A percentile compares a stretch with the other conserved stretches of the same genome.
Evolutionary conservation across 768 basidiomycete species (phyloP).

Genomic region (Crassisporium funariophilum): DNA sequence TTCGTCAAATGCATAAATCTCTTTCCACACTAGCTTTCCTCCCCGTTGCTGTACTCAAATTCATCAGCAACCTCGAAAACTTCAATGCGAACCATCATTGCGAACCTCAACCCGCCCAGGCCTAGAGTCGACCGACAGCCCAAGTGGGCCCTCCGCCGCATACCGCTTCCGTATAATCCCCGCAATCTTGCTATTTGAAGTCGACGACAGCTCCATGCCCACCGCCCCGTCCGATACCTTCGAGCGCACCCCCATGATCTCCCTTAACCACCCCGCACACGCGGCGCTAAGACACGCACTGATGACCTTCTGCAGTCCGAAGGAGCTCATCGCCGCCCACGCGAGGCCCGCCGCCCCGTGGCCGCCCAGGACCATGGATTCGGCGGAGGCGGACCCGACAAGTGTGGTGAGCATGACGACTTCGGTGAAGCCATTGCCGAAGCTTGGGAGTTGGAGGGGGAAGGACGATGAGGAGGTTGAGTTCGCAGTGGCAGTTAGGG

Average conservation of each 20-base stretch:
- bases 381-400: slow-evolving; percentile 28
- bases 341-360: slow-evolving; percentile 29
- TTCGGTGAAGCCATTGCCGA: slow-evolving; percentile 10
- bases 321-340: slow-evolving; percentile 32
- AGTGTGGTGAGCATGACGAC: slow-evolving; percentile 19
- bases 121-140: slow-evolving; percentile 9
- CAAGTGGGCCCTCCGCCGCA: slow-evolving; percentile 8
- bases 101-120: background rate
- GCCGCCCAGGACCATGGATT: slow-evolving; percentile 27
- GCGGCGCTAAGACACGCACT: slow-evolving; percentile 27
- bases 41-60: background rate
- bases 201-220: slow-evolving; percentile 23
- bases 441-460: background rate
- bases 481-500: no score
- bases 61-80: background rate
- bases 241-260: slow-evolving; percentile 27
- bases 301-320: slow-evolving; percentile 26
- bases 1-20: slow-evolving; percentile 27
- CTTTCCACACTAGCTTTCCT: slow-evolving; percentile 11
- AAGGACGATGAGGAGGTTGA: background rate
- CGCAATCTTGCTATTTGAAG: slow-evolving; percentile 1
- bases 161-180: slow-evolving; percentile 6
- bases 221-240: slow-evolving; percentile 21
- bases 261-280: slow-evolving; percentile 28
- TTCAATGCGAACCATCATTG: background rate